These are phyloP conservation scores for Microascus cirrosus DNA, from an alignment of 2,329 filamentous ascomycete species.

Conservation along the genomic window DNA sequence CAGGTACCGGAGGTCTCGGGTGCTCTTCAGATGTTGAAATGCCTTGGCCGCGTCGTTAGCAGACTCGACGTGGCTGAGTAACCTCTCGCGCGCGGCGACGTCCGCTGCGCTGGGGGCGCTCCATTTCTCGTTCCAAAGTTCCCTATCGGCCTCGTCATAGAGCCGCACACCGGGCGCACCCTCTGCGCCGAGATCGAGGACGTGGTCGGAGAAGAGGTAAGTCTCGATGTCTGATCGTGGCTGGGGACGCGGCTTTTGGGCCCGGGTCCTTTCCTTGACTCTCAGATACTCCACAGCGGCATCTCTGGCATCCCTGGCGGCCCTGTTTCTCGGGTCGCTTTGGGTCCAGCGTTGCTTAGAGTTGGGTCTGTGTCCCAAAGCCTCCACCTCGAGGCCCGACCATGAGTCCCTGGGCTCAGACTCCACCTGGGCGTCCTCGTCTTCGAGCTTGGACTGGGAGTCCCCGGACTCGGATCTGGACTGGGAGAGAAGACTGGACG, in stretches of 20 bases:
- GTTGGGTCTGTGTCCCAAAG: background rate
- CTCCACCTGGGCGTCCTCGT: background rate
- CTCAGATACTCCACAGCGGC: no score
- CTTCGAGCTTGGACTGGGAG: background rate
- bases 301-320: no score
- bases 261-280: no score
- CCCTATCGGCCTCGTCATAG: conserved; percentile 23
- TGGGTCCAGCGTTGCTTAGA: background rate
- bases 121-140: conserved; percentile 18
- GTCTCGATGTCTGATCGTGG: background rate
- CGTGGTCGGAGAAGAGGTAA: conserved; percentile 26
- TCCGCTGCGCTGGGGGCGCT: conserved; percentile 17
- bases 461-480: background rate
- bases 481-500: background rate
- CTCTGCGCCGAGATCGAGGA: conserved; percentile 42
- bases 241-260: no score
- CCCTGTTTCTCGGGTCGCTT: no score
- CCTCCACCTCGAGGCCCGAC: background rate
- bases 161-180: conserved; percentile 29
- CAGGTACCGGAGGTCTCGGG: conserved; percentile 17
- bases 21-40: background rate
- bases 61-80: background rate
- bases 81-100: conserved; percentile 10
- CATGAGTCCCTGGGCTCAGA: background rate
- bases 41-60: background rate